Percentiles rank a stretch among this genome's conserved stretches.
phyloP scores from a whole-genome alignment of 225 moss, liverwort and hornwort species.

The Physcomitrium patens region DNA sequence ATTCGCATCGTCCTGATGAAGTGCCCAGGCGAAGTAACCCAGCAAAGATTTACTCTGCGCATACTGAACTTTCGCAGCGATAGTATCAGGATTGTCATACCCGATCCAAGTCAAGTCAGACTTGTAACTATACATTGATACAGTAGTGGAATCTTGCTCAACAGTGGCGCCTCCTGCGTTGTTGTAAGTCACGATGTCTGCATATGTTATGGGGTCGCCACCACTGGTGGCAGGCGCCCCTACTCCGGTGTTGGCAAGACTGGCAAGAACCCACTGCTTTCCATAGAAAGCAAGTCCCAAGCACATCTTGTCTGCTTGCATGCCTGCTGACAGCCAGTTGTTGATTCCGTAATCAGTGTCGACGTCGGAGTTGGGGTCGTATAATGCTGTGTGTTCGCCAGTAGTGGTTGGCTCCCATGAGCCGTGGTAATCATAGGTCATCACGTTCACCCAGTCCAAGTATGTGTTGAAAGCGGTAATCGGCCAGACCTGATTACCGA shows the following conservation, averaged over 20 bases:
- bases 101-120: conserved; percentile 56
- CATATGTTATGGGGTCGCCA: conserved; percentile 39
- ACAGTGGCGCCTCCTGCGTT: conserved; percentile 46
- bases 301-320: conserved; percentile 53
- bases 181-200: conserved; percentile 52
- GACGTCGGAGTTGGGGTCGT: conserved; percentile 45
- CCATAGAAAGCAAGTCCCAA: conserved; percentile 84
- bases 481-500: conserved; percentile 63
- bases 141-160: conserved; percentile 45
- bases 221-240: conserved; percentile 65
- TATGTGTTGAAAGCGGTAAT: conserved; percentile 59
- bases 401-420: conserved; percentile 63
- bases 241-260: conserved; percentile 47
- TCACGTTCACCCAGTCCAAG: conserved; percentile 72
- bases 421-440: conserved; percentile 65
- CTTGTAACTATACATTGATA: conserved; percentile 52
- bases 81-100: conserved; percentile 57
- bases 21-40: conserved; percentile 67
- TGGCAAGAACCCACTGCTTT: conserved; percentile 62
- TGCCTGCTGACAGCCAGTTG: conserved; percentile 75
- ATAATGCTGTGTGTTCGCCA: conserved; percentile 79
- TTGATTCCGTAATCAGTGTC: conserved; percentile 69
- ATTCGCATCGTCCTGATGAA: conserved; percentile 45
- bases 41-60: conserved; percentile 38
- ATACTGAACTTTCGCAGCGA: conserved; percentile 51